These are phyloP conservation scores for Fusarium begoniae DNA, from an alignment of 2,329 filamentous ascomycete species.

Conservation along the genomic window DNA sequence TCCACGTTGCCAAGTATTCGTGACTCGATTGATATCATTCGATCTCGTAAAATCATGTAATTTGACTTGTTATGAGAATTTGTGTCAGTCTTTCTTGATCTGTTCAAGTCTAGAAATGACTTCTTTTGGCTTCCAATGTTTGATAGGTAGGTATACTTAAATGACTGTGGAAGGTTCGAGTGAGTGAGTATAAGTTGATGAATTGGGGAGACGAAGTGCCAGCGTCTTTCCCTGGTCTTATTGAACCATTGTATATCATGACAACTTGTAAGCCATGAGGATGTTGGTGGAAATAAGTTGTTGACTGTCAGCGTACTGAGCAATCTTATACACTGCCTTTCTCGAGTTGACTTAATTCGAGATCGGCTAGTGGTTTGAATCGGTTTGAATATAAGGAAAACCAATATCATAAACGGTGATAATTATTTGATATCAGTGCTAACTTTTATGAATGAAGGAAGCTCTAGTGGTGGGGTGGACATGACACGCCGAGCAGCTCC, in stretches of 20 bases:
- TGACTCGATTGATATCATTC: not conserved
- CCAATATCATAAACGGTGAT: not conserved
- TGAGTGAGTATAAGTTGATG: not conserved
- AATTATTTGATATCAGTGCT: not conserved
- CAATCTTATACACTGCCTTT: not conserved
- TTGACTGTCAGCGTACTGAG: not conserved
- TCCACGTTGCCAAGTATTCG: not conserved
- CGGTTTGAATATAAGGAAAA: not conserved
- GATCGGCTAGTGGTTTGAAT: too few species aligned
- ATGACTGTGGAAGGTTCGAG: not conserved
- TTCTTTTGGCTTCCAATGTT: not conserved
- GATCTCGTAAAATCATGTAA: not conserved
- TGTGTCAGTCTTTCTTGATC: too few species aligned
- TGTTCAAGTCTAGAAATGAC: not conserved
- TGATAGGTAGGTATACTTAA: too few species aligned
- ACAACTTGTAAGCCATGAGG: not conserved
- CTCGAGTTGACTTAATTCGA: not conserved
- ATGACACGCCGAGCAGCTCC: not conserved
- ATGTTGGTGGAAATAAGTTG: not conserved
- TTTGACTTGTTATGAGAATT: not conserved
- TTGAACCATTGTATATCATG: not conserved
- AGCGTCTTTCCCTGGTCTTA: too few species aligned
- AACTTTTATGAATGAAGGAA: not conserved
- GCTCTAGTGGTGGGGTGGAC: constrained; percentile 25
- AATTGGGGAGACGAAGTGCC: not conserved